Evolutionary conservation across 2,329 filamentous ascomycete genomes (phyloP).

Genomic region (Paraconiothyrium brasiliense): DNA sequence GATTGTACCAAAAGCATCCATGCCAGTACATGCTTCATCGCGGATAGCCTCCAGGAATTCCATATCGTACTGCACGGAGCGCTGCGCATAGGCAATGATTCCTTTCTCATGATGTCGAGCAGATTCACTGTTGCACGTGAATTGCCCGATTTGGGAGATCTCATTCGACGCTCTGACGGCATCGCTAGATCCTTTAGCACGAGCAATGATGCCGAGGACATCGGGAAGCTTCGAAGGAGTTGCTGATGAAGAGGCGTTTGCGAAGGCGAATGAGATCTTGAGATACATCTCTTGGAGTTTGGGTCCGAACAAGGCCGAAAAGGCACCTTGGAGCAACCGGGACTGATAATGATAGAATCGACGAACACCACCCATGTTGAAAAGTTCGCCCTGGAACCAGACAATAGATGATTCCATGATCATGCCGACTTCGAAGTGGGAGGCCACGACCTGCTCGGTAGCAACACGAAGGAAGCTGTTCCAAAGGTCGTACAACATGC

Average conservation of each 20-base stretch:
- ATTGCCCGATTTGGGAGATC: conserved; percentile 61
- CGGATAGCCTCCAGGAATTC: conserved; percentile 64
- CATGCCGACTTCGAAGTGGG: conserved; percentile 35
- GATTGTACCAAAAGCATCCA: conserved; percentile 62
- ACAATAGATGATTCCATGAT: conserved; percentile 33
- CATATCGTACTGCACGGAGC: conserved; percentile 62
- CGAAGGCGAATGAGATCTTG: conserved; percentile 36
- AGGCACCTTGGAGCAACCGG: conserved; percentile 33
- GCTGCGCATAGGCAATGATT: conserved; percentile 61
- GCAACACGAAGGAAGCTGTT: conserved; percentile 30
- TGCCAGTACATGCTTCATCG: conserved; percentile 63
- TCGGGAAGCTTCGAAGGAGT: conserved; percentile 52
- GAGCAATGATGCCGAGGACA: conserved; percentile 55
- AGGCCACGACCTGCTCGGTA: conserved; percentile 34
- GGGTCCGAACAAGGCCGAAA: conserved; percentile 34
- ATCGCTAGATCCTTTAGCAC: conserved; percentile 57
- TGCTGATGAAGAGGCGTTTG: conserved; percentile 38
- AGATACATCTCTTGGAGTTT: conserved; percentile 37
- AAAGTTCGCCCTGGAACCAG: conserved; percentile 37
- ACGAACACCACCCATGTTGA: conserved; percentile 40
- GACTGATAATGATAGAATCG: conserved; percentile 40
- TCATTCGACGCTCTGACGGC: conserved; percentile 60
- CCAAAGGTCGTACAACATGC: conserved; percentile 38
- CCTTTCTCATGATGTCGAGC: conserved; percentile 63
- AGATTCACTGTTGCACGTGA: conserved; percentile 58